Conservation (phyloP, 495 filamentous ascomycete genomes). For the Pseudevernia furfuracea region DNA sequence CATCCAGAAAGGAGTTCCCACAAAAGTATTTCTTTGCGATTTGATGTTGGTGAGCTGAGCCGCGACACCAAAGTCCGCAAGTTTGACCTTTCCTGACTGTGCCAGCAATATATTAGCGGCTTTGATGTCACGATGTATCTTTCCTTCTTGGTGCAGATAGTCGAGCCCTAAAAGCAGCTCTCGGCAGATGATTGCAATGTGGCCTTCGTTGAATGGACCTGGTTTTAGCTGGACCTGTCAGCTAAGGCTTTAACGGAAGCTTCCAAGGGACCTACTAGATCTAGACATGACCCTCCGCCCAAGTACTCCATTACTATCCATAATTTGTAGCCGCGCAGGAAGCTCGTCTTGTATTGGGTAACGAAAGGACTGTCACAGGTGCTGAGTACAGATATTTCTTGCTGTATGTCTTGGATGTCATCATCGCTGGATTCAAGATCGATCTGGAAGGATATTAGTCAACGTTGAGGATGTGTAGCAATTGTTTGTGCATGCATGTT, state of each 20-base stretch:
- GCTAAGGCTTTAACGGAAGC: slow-evolving; percentile 20
- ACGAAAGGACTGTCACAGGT: slow-evolving; percentile 90
- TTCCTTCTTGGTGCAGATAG: slow-evolving; percentile 89
- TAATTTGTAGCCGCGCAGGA: slow-evolving; percentile 85
- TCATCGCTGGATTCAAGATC: slow-evolving; percentile 97
- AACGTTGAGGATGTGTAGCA: neutral
- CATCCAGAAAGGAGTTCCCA: slow-evolving; percentile 99
- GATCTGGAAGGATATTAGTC: slow-evolving; percentile 51
- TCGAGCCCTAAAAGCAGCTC: slow-evolving; percentile 85
- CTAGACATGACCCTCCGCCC: slow-evolving; percentile 86
- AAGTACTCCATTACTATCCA: slow-evolving; percentile 99
- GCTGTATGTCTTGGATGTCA: slow-evolving; percentile 95
- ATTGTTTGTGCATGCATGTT: slow-evolving; percentile 57
- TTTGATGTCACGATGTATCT: slow-evolving; percentile 96
- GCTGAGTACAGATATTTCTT: slow-evolving; percentile 91
- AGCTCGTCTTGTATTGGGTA: slow-evolving; percentile 93
- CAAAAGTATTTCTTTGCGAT: slow-evolving; percentile 94
- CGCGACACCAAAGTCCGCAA: slow-evolving; percentile 96
- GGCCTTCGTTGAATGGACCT: slow-evolving; percentile 79
- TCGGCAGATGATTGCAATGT: slow-evolving; percentile 90
- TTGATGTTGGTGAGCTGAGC: slow-evolving; percentile 96
- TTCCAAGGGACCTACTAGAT: slow-evolving; percentile 53
- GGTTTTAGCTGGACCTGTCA: slow-evolving; percentile 68
- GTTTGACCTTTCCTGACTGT: slow-evolving; percentile 83
- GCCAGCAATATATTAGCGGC: slow-evolving; percentile 87